Percentiles rank a stretch among this genome's conserved stretches.
Evolutionary conservation across 192 early-diverging fungal species (phyloP).

Genomic region (Coemansia sp.): DNA sequence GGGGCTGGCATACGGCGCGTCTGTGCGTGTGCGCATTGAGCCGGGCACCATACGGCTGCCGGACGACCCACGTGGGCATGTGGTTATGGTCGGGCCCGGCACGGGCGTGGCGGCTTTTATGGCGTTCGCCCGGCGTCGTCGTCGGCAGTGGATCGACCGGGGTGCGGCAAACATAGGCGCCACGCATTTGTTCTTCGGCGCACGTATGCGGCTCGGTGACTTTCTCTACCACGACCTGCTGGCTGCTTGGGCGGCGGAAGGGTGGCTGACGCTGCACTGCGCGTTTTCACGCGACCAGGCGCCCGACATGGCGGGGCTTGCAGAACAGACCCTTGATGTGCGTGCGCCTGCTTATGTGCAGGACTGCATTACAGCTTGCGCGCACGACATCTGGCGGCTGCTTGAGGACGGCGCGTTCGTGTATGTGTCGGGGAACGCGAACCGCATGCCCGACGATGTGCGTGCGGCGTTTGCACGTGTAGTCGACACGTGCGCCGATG

Average conservation of each 20-base stretch:
- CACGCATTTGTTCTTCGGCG: conserved; percentile 85
- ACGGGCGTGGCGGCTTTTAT: conserved; percentile 95
- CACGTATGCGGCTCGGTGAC: conserved; percentile 67
- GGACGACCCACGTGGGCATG: conserved; percentile 51
- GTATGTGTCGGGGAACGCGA: conserved; percentile 61
- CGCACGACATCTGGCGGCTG: conserved; percentile 56
- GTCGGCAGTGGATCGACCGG: too few species aligned
- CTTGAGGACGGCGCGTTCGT: conserved; percentile 61
- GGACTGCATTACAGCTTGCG: conserved; percentile 19
- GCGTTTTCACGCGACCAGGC: conserved; percentile 90
- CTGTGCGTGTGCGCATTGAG: conserved; percentile 53
- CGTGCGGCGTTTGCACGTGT: conserved; percentile 10
- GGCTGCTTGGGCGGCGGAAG: conserved; percentile 49
- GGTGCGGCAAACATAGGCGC: too few species aligned
- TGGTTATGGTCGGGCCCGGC: conserved; percentile 81
- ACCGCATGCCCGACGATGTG: conserved; percentile 15
- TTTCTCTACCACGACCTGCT: conserved; percentile 73
- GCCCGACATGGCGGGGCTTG: too few species aligned
- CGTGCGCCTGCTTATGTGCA: conserved; percentile 29
- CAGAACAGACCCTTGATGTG: too few species aligned
- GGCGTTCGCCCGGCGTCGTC: conserved; percentile 64
- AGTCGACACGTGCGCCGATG: background rate
- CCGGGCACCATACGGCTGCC: conserved; percentile 70
- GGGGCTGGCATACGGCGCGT: conserved; percentile 15
- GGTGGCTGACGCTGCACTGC: conserved; percentile 59